Percentiles rank a stretch among this genome's conserved stretches.
These are phyloP conservation scores for Diplodia seriata DNA, from an alignment of 2,329 filamentous ascomycete genomes.

Conservation along the genomic window DNA sequence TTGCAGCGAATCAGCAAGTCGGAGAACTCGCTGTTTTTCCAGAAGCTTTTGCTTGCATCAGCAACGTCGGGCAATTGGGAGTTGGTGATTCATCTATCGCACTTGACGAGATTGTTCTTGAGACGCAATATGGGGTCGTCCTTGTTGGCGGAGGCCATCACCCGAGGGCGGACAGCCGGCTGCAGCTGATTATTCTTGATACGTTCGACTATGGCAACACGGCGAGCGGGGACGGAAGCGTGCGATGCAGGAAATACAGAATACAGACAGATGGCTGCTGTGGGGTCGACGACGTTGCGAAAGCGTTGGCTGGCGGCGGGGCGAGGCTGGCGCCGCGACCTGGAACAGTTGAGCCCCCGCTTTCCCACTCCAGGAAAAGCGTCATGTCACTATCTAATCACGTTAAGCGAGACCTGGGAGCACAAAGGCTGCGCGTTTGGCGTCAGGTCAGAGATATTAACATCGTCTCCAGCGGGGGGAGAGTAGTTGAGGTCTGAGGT, in stretches of 20 bases:
- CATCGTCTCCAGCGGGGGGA: neutral
- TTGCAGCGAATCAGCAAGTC: constrained; percentile 28
- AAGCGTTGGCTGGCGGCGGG: constrained; percentile 16
- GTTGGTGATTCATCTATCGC: neutral
- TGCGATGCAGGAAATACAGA: neutral
- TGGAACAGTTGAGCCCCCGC: constrained; percentile 14
- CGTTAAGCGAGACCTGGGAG: neutral
- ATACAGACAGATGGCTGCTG: neutral
- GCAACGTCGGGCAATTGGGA: neutral
- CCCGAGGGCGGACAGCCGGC: constrained; percentile 23
- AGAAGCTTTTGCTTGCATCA: constrained; percentile 17
- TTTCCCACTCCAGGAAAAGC: constrained; percentile 14
- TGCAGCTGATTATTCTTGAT: neutral
- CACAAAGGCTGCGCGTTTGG: neutral
- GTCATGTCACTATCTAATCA: constrained; percentile 7
- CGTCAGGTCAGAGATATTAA: neutral
- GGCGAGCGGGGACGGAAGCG: neutral
- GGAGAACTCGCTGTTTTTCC: constrained; percentile 27
- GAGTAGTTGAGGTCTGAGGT: neutral
- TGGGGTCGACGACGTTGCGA: neutral
- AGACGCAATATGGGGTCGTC: constrained; percentile 23
- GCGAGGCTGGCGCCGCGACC: constrained; percentile 21
- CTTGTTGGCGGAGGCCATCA: constrained; percentile 23
- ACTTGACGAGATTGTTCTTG: constrained; percentile 31
- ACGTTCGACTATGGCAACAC: neutral